Evolutionary conservation across 352 stramenopile species (phyloP).

Genomic region (Sclerospora graminicola): DNA sequence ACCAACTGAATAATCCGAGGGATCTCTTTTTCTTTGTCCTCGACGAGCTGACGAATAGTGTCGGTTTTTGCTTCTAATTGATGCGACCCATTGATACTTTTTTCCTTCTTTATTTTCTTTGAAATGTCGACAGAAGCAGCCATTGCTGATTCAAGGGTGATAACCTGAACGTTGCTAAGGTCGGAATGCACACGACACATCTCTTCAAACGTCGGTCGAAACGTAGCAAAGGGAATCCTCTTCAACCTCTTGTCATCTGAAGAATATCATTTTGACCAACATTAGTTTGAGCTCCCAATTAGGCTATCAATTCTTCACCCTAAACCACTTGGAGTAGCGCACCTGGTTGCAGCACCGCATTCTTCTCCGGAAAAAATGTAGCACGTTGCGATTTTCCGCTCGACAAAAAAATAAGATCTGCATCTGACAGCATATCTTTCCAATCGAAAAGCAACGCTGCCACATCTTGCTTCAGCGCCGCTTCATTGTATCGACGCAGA

Average conservation of each 20-base stretch:
- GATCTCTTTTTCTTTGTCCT: constrained; percentile 12
- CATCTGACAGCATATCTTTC: constrained; percentile 43
- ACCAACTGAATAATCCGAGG: constrained; percentile 37
- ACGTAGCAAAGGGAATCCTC: constrained; percentile 76
- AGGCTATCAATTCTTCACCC: background rate
- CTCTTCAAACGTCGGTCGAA: constrained; percentile 81
- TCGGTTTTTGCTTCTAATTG: constrained; percentile 2
- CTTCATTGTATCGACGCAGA: constrained; percentile 88
- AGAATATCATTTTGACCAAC: background rate
- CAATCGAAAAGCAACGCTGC: constrained; percentile 67
- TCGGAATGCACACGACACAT: constrained; percentile 66
- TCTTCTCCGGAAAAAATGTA: constrained; percentile 77
- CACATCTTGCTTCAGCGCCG: constrained; percentile 85
- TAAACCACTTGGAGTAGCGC: background rate
- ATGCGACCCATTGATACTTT: background rate
- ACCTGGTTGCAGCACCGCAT: constrained; percentile 38
- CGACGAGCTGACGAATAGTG: background rate
- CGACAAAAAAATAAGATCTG: constrained; percentile 65
- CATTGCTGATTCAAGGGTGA: constrained; percentile 26
- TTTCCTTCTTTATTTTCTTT: constrained; percentile 21
- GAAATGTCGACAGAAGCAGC: constrained; percentile 11
- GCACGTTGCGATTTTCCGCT: constrained; percentile 58
- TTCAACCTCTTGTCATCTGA: constrained; percentile 51
- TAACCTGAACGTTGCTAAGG: constrained; percentile 53
- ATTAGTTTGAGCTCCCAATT: constrained; percentile 2